Base-by-base conservation (phyloP, 2,329 filamentous ascomycete species). In the Alternaria sp. region DNA sequence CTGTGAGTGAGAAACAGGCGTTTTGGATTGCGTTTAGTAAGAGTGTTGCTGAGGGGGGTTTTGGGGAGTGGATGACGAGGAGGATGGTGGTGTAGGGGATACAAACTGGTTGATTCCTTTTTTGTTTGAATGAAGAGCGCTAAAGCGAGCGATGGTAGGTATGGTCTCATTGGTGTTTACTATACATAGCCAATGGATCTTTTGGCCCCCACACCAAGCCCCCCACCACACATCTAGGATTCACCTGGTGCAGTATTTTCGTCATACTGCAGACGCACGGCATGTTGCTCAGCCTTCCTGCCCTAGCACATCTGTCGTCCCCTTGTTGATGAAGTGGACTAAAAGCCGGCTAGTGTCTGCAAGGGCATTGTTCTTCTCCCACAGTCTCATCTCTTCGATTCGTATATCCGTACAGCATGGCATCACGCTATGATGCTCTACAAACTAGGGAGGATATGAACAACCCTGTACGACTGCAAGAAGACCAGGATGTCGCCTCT, bases 11-110 rank as follows among this genome's bases (percentile, higher is more conserved):
- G 57, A 82, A 81, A 44, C 85, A 87, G 82, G 81, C 85, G 4
- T 82, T 87, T 61, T 88, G 85, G 70, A 84, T 87, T 2, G 83
- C 86, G 24, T 86, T 89, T 64, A 88, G 86, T 30, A 82, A 82
- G 34, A 88, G 86, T 54, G 84, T 89, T 18, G 84, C 55, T 16
- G 70, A 88, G 63, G 82, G 75, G 7, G 84, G 84, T 3, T 83
- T 89, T 73, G 78, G 80, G 39, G 83, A 86, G 59, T 89, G 84
- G 73, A 70, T 88, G 62, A 75, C 71, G 54, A 69, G 67, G 3
- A 73, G 76, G 41, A 77, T 85, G 73, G 51, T 75, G 18, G 39
- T 6, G 2, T 42, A 42, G 20, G 18, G 24, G 24, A 26, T 26
- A 26, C 24, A 26, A 26, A 26, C 7, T 26, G 24, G 24, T 26